Evolutionary conservation across 495 filamentous ascomycete species (phyloP), one percentile per base, ranked within the genome.

Genomic region (Neurospora sublineolata): DNA sequence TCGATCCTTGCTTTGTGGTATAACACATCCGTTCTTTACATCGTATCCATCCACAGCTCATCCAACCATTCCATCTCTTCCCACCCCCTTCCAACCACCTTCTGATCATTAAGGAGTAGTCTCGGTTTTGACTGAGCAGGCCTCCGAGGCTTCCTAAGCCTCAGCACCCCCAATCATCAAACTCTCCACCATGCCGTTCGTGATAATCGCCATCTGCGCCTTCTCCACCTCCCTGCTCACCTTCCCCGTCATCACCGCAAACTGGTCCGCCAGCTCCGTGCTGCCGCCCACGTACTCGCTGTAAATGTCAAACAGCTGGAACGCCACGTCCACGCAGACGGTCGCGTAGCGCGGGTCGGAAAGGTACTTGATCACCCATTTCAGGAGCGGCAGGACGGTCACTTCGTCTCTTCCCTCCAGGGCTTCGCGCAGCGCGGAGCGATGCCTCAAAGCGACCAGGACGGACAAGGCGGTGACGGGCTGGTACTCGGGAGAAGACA

Each of bases 241-340:
- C 37, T 87, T 84, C 40, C 83, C 80, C 73, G 90, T 89, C 72
- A 98, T 82, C 37, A 80, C 78, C 72, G 85, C 84, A 72, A 97
- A 84, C 73, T 87, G 82, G 44, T 81, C 81, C 68, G 93, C 92
- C 60, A 97, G 87, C 77, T 92, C 89, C 0, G 86, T 82, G 27
- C 89, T 93, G 67, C 90, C 89, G 33, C 87, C 92, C 69, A 95
- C 83, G 73, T 93, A 91, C 70, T 92, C 88, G 12, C 91, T 88
- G 82, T 98, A 99, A 68, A 97, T 85, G 76, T 98, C 94, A 27
- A 97, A 80, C 37, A 97, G 81, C 58, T 93, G 85, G 76, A 94
- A 86, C 20, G 87, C 88, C 33, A 95, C 86, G 77, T 97, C 94
- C 18, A 91, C 89, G 77, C 91, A 91, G 18, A 97, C 80, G 60